Evolutionary conservation across 2,329 filamentous ascomycete species (phyloP), one percentile per base, ranked within the genome.

Genomic region (Fusarium chlamydosporum): DNA sequence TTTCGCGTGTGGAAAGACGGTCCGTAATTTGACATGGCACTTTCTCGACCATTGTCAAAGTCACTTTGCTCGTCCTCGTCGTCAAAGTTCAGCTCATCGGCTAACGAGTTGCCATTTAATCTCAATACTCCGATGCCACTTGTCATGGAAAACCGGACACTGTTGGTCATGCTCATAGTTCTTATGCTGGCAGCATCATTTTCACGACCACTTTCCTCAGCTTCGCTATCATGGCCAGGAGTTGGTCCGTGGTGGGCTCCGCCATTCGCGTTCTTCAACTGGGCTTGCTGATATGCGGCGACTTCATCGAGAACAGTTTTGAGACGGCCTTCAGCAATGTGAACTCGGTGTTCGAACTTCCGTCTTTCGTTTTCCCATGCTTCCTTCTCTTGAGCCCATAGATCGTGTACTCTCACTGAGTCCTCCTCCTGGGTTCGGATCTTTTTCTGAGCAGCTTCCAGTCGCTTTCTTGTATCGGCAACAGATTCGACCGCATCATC

Each of bases 1-100:
- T 82, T 87, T 29, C 88, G 84, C 35, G 78, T 79, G 69, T 88
- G 88, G 18, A 80, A 79, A 46, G 79, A 76, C 33, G 82, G 79
- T 9, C 77, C 75, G 52, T 78, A 74, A 58, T 81, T 79, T 4
- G 88, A 90, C 48, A 89, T 73, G 16, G 84, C 83, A 65, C 88
- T 91, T 57, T 90, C 86, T 37, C 89, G 87, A 3, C 90, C 89
- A 50, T 93, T 51, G 47, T 51, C 91, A 43, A 90, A 86, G 67
- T 94, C 90, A 35, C 91, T 91, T 66, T 92, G 83, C 56, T 88
- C 86, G 33, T 94, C 92, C 57, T 95, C 92, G 64, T 92, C 91
- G 59, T 94, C 92, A 65, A 97, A 92, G 65, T 92, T 90, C 56
- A 99, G 85, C 80, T 99, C 96, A 72, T 98, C 94, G 1, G 96